Conservation (phyloP, 2,329 filamentous ascomycete species). For the Magnaporthales sp. region DNA sequence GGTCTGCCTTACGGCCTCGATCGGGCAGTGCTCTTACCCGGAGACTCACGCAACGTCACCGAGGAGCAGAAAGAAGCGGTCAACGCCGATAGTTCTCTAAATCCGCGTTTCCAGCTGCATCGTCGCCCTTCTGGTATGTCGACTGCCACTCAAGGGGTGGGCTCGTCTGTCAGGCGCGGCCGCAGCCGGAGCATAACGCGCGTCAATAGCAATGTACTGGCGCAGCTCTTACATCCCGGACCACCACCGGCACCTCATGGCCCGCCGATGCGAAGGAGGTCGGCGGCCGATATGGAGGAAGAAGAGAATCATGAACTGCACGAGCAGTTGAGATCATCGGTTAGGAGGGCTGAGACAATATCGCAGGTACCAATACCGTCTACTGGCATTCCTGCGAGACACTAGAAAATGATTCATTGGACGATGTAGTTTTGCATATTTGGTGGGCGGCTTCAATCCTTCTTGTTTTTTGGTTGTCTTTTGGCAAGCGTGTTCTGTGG, state of each 20-base stretch:
- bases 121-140: conserved; percentile 27
- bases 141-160: conserved; percentile 18
- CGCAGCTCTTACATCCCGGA: conserved; percentile 39
- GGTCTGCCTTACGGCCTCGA: conserved; percentile 60
- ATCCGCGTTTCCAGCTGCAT: conserved; percentile 16
- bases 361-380: neutral
- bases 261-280: neutral
- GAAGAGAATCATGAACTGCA: neutral
- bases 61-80: conserved; percentile 29
- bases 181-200: conserved; percentile 30
- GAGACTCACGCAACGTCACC: conserved; percentile 44
- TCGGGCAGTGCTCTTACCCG: conserved; percentile 50
- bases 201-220: conserved; percentile 32
- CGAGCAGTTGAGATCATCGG: neutral
- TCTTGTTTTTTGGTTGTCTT: neutral
- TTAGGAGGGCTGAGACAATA: neutral
- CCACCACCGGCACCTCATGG: conserved; percentile 19
- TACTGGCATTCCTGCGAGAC: neutral
- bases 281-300: neutral
- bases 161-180: conserved; percentile 15
- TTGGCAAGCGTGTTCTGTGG: neutral
- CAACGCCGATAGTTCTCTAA: conserved; percentile 25
- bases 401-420: neutral
- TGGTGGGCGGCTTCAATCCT: neutral
- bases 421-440: neutral